Base-by-base conservation (phyloP, 2,329 filamentous ascomycete genomes). In the Didymella pinodella region DNA sequence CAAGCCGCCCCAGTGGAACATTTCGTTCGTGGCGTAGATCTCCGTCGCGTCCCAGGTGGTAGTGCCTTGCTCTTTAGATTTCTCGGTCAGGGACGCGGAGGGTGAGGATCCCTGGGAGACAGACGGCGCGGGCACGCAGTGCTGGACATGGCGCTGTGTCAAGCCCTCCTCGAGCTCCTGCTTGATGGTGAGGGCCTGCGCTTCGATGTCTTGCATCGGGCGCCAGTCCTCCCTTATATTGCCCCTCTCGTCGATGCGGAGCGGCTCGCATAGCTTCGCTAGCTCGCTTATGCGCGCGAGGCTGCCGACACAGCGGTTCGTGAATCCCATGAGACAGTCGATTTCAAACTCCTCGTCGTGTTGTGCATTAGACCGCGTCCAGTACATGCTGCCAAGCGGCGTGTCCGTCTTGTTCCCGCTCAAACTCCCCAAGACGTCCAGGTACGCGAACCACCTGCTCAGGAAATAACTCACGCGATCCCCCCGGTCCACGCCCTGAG, bases 271-370 rank as follows among this genome's bases (percentile, higher is more conserved):
- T 55, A 84, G 79, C 48, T 88, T 84, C 3, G 90, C 88, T 43
- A 95, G 81, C 57, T 90, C 86, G 18, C 90, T 90, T 36, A 95
- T 86, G 57, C 88, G 86, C 1, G 90, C 88, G 10, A 95, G 82
- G 34, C 91, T 85, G 43, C 87, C 85, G 28, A 92, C 84, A 68
- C 88, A 92, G 34, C 86, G 84, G 22, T 86, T 88, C 0, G 90
- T 92, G 77, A 92, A 93, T 8, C 91, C 91, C 68, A 92, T 88
- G 62, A 93, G 88, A 75, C 90, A 95, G 77, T 93, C 91, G 57
- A 93, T 91, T 58, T 89, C 82, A 66, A 85, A 87, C 46, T 86
- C 89, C 63, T 89, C 84, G 54, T 86, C 84, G 32, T 85, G 82
- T 4, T 79, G 71, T 4, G 81, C 81, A 57, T 84, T 83, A 26